A percentile compares a stretch with the other conserved stretches of the same genome.
These are phyloP conservation scores for Candida anutae DNA, from an alignment of 1,139 yeast species.

Conservation along the genomic window DNA sequence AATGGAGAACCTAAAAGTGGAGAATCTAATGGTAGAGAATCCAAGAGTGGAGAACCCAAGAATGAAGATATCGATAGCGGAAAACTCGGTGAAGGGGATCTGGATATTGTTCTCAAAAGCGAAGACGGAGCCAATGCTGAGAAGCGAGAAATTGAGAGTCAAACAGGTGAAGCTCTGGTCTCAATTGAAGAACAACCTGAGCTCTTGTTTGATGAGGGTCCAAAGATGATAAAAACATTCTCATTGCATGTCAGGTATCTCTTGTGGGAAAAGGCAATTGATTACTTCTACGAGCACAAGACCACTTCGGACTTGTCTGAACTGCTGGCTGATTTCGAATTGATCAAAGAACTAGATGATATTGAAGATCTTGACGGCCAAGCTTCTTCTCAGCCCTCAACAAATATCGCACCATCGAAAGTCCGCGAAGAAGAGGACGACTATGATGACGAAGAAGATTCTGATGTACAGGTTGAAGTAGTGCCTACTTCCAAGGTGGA, in stretches of 20 bases:
- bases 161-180: neutral
- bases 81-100: constrained; percentile 5
- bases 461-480: constrained; percentile 22
- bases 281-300: constrained; percentile 34
- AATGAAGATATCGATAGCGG: constrained; percentile 6
- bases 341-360: constrained; percentile 8
- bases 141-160: neutral
- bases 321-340: neutral
- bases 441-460: constrained; percentile 32
- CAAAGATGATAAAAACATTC: constrained; percentile 41
- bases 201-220: constrained; percentile 39
- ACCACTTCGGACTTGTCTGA: constrained; percentile 20
- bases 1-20: constrained; percentile 1
- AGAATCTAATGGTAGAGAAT: constrained; percentile 1
- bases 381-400: neutral
- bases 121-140: constrained; percentile 3
- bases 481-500: too few relatives aligned
- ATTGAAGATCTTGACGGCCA: constrained; percentile 32
- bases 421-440: constrained; percentile 34
- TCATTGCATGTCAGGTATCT: constrained; percentile 62
- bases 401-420: constrained; percentile 10
- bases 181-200: constrained; percentile 6
- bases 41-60: neutral
- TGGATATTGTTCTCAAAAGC: constrained; percentile 7
- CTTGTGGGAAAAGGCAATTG: constrained; percentile 69